Conservation (phyloP, 805 yeast species). For the Starmerella kuoi region DNA sequence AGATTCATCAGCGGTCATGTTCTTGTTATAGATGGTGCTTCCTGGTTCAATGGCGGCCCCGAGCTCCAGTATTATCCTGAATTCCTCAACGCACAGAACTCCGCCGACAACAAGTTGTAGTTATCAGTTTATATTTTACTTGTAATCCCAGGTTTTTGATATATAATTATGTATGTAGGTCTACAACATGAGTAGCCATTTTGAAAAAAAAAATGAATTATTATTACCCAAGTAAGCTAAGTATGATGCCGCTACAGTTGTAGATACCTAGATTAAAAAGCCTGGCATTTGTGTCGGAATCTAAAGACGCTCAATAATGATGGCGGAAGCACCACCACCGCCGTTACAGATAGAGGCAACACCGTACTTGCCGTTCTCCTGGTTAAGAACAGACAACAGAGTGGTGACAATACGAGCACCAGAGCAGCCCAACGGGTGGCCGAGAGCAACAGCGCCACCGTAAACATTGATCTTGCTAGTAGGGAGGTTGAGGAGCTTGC, state of each 20-base stretch:
- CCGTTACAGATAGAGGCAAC: conserved; percentile 97
- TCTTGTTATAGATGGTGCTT: conserved; percentile 79
- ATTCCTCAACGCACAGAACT: conserved; percentile 27
- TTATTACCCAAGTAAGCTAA: too few species aligned
- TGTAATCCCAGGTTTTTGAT: too few species aligned
- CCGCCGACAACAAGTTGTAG: conserved; percentile 31
- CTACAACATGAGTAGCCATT: too few species aligned
- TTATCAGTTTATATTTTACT: too few species aligned
- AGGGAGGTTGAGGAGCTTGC: conserved; percentile 50
- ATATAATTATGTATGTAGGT: too few species aligned
- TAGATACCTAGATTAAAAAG: too few species aligned
- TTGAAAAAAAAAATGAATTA: too few species aligned
- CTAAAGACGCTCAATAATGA: conserved; percentile 66
- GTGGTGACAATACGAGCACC: conserved; percentile 93
- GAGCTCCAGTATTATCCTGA: conserved; percentile 37
- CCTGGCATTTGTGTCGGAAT: too few species aligned
- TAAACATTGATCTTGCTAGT: conserved; percentile 68
- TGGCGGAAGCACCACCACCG: conserved; percentile 97
- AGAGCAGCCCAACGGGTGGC: conserved; percentile 93
- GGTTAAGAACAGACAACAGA: conserved; percentile 60
- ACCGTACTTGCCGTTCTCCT: conserved; percentile 82
- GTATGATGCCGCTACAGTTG: too few species aligned
- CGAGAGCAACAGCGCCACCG: conserved; percentile 95
- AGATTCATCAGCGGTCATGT: conserved; percentile 61
- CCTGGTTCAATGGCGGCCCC: conserved; percentile 50